These are phyloP conservation scores for Rosa chinensis DNA, from an alignment of 306 rosid genomes.

Conservation along the genomic window DNA sequence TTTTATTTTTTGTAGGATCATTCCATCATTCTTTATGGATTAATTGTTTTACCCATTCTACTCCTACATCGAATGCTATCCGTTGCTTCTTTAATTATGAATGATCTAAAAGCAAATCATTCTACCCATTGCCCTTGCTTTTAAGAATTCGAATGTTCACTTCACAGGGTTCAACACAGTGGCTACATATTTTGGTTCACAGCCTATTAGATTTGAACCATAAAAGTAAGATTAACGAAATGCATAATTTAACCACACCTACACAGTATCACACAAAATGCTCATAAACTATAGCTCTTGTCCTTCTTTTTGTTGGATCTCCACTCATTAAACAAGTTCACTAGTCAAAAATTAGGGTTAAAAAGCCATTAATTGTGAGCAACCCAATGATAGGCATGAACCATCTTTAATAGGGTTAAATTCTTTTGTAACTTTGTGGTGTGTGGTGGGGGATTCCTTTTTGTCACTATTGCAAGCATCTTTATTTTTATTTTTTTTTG, in stretches of 20 bases:
- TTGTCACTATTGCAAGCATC: constrained; percentile 40
- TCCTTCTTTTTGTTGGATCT: constrained; percentile 1
- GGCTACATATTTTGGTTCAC: background rate
- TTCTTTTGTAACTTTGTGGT: constrained; percentile 25
- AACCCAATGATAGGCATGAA: constrained; percentile 33
- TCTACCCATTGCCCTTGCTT: constrained; percentile 11
- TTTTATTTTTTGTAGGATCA: background rate
- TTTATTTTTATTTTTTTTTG: constrained; percentile 14
- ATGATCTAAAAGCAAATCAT: constrained; percentile 10
- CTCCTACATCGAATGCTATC: background rate
- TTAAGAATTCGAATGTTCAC: constrained; percentile 36
- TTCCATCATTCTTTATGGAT: background rate
- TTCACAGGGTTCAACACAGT: background rate
- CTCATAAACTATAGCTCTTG: background rate
- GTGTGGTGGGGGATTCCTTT: constrained; percentile 24
- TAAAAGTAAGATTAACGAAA: background rate
- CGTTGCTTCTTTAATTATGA: background rate
- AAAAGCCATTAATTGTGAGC: constrained; percentile 27
- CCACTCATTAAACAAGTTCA: constrained; percentile 25
- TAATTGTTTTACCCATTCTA: background rate
- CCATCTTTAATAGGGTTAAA: constrained; percentile 30
- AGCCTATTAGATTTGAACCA: constrained; percentile 15
- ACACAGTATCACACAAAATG: constrained; percentile 1
- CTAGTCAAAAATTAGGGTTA: constrained; percentile 30
- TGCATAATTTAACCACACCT: background rate